Base-by-base conservation (phyloP, 2,329 filamentous ascomycete genomes). In the Pseudodiploospora longispora region DNA sequence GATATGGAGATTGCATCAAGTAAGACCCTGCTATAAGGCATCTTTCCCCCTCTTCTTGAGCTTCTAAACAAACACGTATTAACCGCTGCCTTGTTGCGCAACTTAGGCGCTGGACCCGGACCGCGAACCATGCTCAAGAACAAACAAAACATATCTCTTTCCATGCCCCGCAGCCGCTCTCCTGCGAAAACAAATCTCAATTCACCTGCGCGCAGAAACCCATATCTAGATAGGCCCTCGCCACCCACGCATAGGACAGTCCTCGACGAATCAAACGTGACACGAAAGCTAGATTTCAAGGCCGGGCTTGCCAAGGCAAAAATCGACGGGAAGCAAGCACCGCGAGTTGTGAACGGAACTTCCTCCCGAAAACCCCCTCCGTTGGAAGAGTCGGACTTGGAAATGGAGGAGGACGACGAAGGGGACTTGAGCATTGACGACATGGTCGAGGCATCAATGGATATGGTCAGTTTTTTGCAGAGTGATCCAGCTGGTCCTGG, bases 141-240 rank as follows among this genome's bases (percentile, higher is more conserved):
- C 54, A 78, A 60, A 65, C 72, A 65, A 63, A 71, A 54, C 65
- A 65, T 59, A 63, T 73, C 70, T 38, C 61, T 66, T 12, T 65
- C 76, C 53, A 51, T 73, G 7, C 70, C 72, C 35, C 69, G 67
- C 41, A 67, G 67, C 38, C 63, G 68, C 46, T 85, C 82, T 3
- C 83, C 83, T 1, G 70, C 76, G 43, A 85, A 84, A 61, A 82
- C 82, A 4, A 66, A 72, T 31, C 69, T 80, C 28, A 66, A 70
- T 9, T 78, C 75, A 31, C 2, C 83, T 83, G 80, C 83, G 28
- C 73, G 78, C 49, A 73, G 75, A 44, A 80, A 79, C 52, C 78
- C 76, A 4, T 74, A 74, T 39, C 61, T 82, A 42, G 74, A 70
- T 30, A 75, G 71, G 37, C 66, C 67, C 12, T 75, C 75, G 9